phyloP scores from a whole-genome alignment of 2,329 filamentous ascomycete genomes.

The Oidium heveae region DNA sequence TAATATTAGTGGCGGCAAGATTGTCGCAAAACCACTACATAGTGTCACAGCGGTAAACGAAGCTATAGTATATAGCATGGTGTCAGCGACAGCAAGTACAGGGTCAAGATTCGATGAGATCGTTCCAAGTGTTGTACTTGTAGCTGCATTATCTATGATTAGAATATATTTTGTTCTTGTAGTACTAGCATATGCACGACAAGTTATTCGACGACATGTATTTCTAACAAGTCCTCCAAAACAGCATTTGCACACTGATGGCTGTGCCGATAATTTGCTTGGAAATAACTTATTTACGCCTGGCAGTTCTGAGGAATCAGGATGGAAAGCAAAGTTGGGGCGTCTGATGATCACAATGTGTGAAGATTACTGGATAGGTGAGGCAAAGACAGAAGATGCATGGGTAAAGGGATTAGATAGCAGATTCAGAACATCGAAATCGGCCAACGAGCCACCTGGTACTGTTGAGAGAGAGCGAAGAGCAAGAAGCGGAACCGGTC shows the following conservation, averaged over 20 bases:
- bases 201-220: slow-evolving; percentile 46
- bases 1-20: slow-evolving; percentile 31
- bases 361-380: slow-evolving; percentile 59
- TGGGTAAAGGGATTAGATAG: slow-evolving; percentile 41
- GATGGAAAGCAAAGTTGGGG: slow-evolving; percentile 58
- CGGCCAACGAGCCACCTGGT: slow-evolving; percentile 17
- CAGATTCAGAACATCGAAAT: slow-evolving; percentile 26
- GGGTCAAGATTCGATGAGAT: slow-evolving; percentile 39
- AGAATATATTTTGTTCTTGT: slow-evolving; percentile 66
- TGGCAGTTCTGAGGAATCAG: slow-evolving; percentile 47
- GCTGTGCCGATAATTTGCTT: slow-evolving; percentile 19
- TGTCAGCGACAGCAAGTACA: slow-evolving; percentile 28
- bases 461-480: slow-evolving; percentile 19
- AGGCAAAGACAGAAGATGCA: slow-evolving; percentile 29
- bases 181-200: slow-evolving; percentile 59
- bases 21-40: slow-evolving; percentile 21
- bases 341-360: slow-evolving; percentile 51
- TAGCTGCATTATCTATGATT: slow-evolving; percentile 46
- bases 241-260: slow-evolving; percentile 13
- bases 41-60: slow-evolving; percentile 24
- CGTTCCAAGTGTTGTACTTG: slow-evolving; percentile 54
- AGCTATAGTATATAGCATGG: slow-evolving; percentile 15
- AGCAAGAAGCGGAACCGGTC: slow-evolving; percentile 18
- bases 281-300: slow-evolving; percentile 44
- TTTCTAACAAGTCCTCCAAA: slow-evolving; percentile 18